phyloP scores from a whole-genome alignment of 2,329 filamentous ascomycete species.

The Aureobasidium sp. region DNA sequence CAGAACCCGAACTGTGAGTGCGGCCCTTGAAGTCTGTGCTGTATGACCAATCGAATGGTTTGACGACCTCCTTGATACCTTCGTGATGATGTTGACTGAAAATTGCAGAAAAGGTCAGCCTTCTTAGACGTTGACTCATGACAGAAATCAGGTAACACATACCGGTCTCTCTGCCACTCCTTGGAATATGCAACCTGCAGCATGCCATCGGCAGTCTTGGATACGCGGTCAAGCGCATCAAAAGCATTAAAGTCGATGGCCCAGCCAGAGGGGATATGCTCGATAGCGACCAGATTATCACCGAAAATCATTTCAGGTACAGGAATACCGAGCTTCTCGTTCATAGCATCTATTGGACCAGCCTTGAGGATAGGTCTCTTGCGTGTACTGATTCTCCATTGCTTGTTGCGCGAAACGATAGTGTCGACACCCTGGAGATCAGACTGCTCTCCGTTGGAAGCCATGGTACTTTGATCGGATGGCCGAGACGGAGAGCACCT shows the following conservation, averaged over 20 bases:
- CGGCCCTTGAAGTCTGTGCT: constrained; percentile 81
- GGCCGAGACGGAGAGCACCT: neutral
- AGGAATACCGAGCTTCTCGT: constrained; percentile 69
- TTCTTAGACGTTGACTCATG: neutral
- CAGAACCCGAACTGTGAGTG: constrained; percentile 28
- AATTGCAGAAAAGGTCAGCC: neutral
- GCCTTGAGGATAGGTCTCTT: constrained; percentile 95
- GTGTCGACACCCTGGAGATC: constrained; percentile 17
- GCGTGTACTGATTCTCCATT: constrained; percentile 59
- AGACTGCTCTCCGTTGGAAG: constrained; percentile 45
- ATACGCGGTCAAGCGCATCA: constrained; percentile 81
- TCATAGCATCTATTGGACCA: constrained; percentile 80
- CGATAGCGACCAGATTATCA: constrained; percentile 75
- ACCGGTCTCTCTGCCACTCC: constrained; percentile 72
- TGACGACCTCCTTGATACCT: constrained; percentile 87
- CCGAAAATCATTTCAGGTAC: constrained; percentile 99
- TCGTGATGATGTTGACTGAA: constrained; percentile 68
- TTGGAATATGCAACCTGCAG: constrained; percentile 88
- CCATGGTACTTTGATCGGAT: constrained; percentile 21
- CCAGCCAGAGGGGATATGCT: constrained; percentile 72
- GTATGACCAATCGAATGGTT: constrained; percentile 98
- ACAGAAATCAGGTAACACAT: constrained; percentile 38
- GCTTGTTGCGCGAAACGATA: constrained; percentile 24
- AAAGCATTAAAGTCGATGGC: constrained; percentile 72
- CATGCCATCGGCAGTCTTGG: constrained; percentile 88